phyloP scores from a whole-genome alignment of 2,329 filamentous ascomycete genomes.

The Cladosporium halotolerans region DNA sequence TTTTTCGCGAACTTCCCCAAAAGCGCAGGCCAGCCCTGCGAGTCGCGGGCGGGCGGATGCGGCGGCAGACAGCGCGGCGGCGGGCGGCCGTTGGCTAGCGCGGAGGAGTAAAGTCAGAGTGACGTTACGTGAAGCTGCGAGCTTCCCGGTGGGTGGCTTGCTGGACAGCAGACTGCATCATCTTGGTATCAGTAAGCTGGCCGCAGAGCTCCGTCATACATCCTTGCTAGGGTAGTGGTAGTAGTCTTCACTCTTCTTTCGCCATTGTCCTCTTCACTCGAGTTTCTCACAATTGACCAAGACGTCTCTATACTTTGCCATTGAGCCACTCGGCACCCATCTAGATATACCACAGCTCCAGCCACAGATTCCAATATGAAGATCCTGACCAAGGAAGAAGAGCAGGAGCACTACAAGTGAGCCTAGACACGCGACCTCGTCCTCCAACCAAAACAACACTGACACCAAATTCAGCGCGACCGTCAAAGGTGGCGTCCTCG shows the following conservation, averaged over 20 bases:
- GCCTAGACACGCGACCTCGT: slow-evolving; percentile 16
- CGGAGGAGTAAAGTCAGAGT: neutral
- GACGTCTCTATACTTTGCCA: no score
- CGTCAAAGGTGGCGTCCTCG: slow-evolving; percentile 69
- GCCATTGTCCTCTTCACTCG: neutral
- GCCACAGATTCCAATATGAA: slow-evolving; percentile 59
- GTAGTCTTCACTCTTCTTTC: neutral
- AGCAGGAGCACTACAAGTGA: slow-evolving; percentile 73
- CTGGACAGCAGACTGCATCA: no score
- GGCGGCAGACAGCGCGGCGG: neutral
- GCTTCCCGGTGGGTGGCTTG: no score
- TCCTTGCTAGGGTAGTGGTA: neutral
- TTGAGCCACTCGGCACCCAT: no score
- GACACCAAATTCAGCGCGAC: slow-evolving; percentile 50
- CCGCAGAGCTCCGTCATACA: slow-evolving; percentile 7
- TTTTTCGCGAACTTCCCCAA: neutral
- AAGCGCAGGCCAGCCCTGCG: slow-evolving; percentile 1
- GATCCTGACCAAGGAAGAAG: slow-evolving; percentile 90
- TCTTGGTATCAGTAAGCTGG: no score
- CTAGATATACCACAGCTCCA: neutral
- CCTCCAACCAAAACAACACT: slow-evolving; percentile 2
- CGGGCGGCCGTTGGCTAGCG: neutral
- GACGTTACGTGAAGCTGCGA: neutral
- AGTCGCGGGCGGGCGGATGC: neutral
- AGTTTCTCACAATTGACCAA: no score